Evolutionary conservation across 2,329 filamentous ascomycete genomes (phyloP), one percentile per base, ranked within the genome.

Genomic region (Xylariaceae sp.): DNA sequence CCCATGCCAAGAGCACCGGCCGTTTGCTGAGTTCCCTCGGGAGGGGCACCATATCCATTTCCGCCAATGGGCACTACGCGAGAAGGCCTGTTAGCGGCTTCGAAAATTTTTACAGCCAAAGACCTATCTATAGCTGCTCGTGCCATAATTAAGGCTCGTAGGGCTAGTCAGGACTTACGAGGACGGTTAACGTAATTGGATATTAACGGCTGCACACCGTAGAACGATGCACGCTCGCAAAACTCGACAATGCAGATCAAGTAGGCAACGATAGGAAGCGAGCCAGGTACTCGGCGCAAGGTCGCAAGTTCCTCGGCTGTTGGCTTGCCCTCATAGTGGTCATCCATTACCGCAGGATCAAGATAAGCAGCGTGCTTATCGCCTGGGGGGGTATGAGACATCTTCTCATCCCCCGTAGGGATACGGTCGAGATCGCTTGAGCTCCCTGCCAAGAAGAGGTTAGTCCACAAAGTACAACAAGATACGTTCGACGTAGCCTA

Each of bases 101-200:
- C 11, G 21, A 40, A n/a, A 10, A 33, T 21, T 13, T 7, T 10
- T n/a, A n/a, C n/a, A n/a, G n/a, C n/a, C n/a, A n/a, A n/a, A n/a
- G 16, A 18, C 13, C 9, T 29, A 23, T 20, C 15, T 42, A 36
- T 13, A 13, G 20, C 13, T 7, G 6, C 32, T 36, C n/a, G n/a
- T 13, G n/a, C 32, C 20, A n/a, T 6, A 6, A 6, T 5, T 6
- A 36, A 7, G 32, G 5, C 32, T 36, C 6, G 6, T 16, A 36
- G n/a, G 6, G 7, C 32, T 13, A 5, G 5, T 5, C n/a, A 32
- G 13, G 5, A 61, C 61, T 55, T 57, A 64, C 61, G 29, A 3
- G 81, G 78, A 8, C 81, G 80, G 61, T 87, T 81, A 63, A 88
- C 79, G 61, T 80, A 88, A 66, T 88, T 88, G 57, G 75, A 75